phyloP scores from a whole-genome alignment of 2,329 filamentous ascomycete species.

The Fusarium coicis region DNA sequence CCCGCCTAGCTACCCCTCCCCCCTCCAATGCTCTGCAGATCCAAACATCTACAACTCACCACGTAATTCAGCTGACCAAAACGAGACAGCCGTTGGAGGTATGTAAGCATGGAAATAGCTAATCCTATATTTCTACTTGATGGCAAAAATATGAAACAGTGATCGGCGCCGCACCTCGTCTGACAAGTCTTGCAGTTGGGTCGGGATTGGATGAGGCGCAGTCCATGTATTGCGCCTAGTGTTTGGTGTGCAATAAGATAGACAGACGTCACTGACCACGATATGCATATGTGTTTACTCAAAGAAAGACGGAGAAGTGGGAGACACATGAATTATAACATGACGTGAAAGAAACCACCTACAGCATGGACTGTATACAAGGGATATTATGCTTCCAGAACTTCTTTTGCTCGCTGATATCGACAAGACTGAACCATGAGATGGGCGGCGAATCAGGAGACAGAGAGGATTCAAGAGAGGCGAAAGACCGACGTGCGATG shows the following conservation, averaged over 20 bases:
- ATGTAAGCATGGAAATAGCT: background rate
- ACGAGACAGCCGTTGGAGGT: background rate
- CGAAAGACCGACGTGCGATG: slow-evolving; percentile 34
- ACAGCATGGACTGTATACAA: background rate
- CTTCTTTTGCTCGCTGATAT: background rate
- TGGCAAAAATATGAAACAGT: slow-evolving; percentile 33
- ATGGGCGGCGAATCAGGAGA: background rate
- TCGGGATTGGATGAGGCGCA: slow-evolving; percentile 23
- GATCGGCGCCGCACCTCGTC: slow-evolving; percentile 30
- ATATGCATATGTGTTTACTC: background rate
- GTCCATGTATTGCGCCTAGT: background rate
- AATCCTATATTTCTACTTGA: slow-evolving; percentile 15
- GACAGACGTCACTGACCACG: background rate
- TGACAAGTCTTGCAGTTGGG: slow-evolving; percentile 19
- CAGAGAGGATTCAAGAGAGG: background rate
- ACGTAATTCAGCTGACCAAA: slow-evolving; percentile 4
- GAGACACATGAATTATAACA: background rate
- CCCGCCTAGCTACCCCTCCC: background rate
- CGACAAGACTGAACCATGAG: background rate
- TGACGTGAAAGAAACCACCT: background rate
- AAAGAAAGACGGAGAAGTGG: background rate
- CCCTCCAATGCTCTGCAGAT: slow-evolving; percentile 1
- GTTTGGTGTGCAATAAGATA: slow-evolving; percentile 21
- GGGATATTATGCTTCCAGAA: background rate
- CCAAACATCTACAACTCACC: slow-evolving; percentile 2